Evolutionary conservation across 495 filamentous ascomycete genomes (phyloP).

Genomic region (Tuber indicum): DNA sequence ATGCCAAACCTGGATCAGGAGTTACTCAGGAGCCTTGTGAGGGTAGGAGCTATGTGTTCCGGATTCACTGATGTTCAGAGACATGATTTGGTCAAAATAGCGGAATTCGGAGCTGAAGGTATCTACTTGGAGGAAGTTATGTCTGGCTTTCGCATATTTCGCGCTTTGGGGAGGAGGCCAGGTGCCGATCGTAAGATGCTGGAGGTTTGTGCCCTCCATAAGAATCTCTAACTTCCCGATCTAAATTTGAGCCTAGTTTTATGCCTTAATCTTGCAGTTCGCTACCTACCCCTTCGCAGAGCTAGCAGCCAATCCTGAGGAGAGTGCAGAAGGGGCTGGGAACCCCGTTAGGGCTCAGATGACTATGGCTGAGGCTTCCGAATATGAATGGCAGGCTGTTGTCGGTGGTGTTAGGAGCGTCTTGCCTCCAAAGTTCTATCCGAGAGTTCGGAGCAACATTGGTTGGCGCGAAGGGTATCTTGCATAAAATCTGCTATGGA

Average conservation of each 20-base stretch:
- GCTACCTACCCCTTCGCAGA: constrained; percentile 31
- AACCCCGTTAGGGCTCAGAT: constrained; percentile 29
- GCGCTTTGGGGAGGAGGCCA: constrained; percentile 36
- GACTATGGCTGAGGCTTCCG: constrained; percentile 39
- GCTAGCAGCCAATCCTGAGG: background rate
- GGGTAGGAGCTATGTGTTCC: constrained; percentile 36
- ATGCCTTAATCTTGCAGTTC: constrained; percentile 35
- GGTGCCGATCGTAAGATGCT: constrained; percentile 36
- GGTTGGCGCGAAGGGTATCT: constrained; percentile 1
- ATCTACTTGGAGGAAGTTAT: constrained; percentile 34
- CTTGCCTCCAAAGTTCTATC: background rate
- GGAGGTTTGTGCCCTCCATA: constrained; percentile 32
- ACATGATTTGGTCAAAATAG: constrained; percentile 37
- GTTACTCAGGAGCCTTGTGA: constrained; percentile 34
- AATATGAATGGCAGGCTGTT: constrained; percentile 27
- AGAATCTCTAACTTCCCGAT: constrained; percentile 5
- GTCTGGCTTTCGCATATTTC: constrained; percentile 34
- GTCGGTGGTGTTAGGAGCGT: background rate
- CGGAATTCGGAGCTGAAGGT: constrained; percentile 39
- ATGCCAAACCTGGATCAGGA: constrained; percentile 41
- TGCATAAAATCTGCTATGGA: constrained; percentile 3
- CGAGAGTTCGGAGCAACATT: constrained; percentile 3
- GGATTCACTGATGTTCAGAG: constrained; percentile 42
- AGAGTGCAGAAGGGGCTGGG: background rate
- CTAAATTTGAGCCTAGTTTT: constrained; percentile 29